Conservation (phyloP, 768 basidiomycete species). For the Suillus clintonianus region DNA sequence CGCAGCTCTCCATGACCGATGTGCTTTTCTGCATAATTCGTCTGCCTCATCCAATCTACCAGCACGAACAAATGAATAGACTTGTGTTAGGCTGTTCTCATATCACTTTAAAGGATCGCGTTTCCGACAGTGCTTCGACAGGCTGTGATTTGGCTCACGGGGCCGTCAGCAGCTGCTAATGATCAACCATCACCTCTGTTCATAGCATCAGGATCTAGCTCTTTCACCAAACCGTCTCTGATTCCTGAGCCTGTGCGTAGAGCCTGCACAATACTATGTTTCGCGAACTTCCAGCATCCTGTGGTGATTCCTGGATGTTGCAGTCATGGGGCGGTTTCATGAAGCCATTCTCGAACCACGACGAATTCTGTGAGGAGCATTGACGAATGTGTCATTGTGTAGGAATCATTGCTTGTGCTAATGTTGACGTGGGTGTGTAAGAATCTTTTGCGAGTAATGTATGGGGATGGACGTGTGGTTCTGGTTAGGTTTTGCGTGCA, state of each 20-base stretch:
- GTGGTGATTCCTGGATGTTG: constrained; percentile 71
- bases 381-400: constrained; percentile 61
- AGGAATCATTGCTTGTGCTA: constrained; percentile 69
- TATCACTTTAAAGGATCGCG: constrained; percentile 31
- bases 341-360: constrained; percentile 84
- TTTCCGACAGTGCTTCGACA: neutral
- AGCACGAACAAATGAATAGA: constrained; percentile 82
- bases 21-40: constrained; percentile 77
- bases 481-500: constrained; percentile 65
- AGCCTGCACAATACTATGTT: constrained; percentile 67
- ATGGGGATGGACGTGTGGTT: constrained; percentile 46
- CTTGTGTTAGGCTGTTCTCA: constrained; percentile 75
- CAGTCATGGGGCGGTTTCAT: constrained; percentile 67
- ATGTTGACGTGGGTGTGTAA: constrained; percentile 74
- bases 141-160: constrained; percentile 38
- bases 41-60: constrained; percentile 84
- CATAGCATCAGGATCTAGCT: constrained; percentile 82
- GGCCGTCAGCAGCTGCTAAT: constrained; percentile 77
- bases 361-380: constrained; percentile 73
- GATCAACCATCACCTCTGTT: constrained; percentile 56
- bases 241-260: constrained; percentile 50
- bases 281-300: constrained; percentile 85
- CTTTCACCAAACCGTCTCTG: constrained; percentile 56
- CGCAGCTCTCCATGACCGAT: constrained; percentile 88
- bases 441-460: constrained; percentile 69